Conservation (phyloP, 2,329 filamentous ascomycete species). For the Aspergillus terreus region DNA sequence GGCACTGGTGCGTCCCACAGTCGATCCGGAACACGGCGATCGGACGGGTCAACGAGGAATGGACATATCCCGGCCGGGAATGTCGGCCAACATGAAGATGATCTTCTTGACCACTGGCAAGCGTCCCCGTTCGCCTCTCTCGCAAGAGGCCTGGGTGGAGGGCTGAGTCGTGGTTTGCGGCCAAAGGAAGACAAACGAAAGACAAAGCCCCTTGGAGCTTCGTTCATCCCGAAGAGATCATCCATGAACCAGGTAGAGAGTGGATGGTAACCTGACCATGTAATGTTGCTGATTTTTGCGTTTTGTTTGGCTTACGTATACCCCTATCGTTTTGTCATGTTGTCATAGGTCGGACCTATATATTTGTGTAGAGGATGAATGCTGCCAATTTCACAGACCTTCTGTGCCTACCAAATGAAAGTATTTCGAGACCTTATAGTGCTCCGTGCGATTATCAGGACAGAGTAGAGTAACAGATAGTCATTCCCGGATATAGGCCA, state of each 20-base stretch:
- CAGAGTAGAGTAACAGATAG: too few relatives aligned
- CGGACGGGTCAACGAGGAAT: slow-evolving; percentile 13
- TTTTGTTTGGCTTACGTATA: slow-evolving; percentile 3
- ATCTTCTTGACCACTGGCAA: slow-evolving; percentile 33
- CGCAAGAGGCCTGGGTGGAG: slow-evolving; percentile 40
- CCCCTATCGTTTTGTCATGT: slow-evolving; percentile 1
- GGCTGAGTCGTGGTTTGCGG: slow-evolving; percentile 38
- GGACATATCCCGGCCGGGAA: slow-evolving; percentile 9
- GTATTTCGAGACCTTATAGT: too few relatives aligned
- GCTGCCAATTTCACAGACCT: background rate
- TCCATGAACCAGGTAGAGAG: slow-evolving; percentile 24
- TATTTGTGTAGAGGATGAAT: background rate
- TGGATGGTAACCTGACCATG: slow-evolving; percentile 5
- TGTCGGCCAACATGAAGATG: slow-evolving; percentile 28
- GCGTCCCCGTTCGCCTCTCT: slow-evolving; percentile 38
- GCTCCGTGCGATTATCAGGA: too few relatives aligned
- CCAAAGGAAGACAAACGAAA: slow-evolving; percentile 30
- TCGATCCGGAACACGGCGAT: slow-evolving; percentile 13
- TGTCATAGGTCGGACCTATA: background rate
- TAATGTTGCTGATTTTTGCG: slow-evolving; percentile 1
- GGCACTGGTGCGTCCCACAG: slow-evolving; percentile 13
- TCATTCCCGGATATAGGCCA: too few relatives aligned
- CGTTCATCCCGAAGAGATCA: slow-evolving; percentile 21
- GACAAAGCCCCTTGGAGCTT: slow-evolving; percentile 8
- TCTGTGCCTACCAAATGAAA: too few relatives aligned